Evolutionary conservation across 2,329 filamentous ascomycete species (phyloP).

Genomic region (Byssochlamys sp.): DNA sequence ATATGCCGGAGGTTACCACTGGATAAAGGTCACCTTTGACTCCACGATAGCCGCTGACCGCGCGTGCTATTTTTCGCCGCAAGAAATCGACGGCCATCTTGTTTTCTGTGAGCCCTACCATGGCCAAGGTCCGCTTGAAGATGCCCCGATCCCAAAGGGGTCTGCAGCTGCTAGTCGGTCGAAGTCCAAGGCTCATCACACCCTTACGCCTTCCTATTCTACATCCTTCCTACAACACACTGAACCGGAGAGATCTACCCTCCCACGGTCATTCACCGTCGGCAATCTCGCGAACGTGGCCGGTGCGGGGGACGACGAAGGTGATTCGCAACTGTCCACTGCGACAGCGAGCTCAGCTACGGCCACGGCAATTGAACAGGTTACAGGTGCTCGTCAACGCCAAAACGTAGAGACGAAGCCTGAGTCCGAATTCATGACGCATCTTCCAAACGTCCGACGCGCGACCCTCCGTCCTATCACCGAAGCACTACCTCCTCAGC

Average conservation of each 20-base stretch:
- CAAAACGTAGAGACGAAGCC: slow-evolving; percentile 21
- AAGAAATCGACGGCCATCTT: slow-evolving; percentile 59
- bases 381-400: slow-evolving; percentile 20
- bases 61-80: slow-evolving; percentile 60
- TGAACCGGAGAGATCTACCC: slow-evolving; percentile 24
- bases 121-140: slow-evolving; percentile 53
- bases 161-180: slow-evolving; percentile 16
- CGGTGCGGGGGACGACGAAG: slow-evolving; percentile 19
- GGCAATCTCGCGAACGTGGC: slow-evolving; percentile 24
- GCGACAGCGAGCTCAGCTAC: slow-evolving; percentile 36
- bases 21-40: slow-evolving; percentile 82
- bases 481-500: slow-evolving; percentile 61
- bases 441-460: slow-evolving; percentile 58
- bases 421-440: slow-evolving; percentile 41
- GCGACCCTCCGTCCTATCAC: slow-evolving; percentile 58
- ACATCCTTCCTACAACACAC: slow-evolving; percentile 24
- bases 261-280: slow-evolving; percentile 33
- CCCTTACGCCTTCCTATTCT: slow-evolving; percentile 27
- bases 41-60: slow-evolving; percentile 61
- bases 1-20: slow-evolving; percentile 76
- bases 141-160: slow-evolving; percentile 52
- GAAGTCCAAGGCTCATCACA: slow-evolving; percentile 21
- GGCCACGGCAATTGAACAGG: slow-evolving; percentile 17
- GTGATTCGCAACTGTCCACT: slow-evolving; percentile 26
- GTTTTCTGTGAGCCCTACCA: slow-evolving; percentile 63